Percentiles rank a stretch among this genome's conserved stretches.
Evolutionary conservation across 306 rosid genomes (phyloP).

Genomic region (Alnus glutinosa): DNA sequence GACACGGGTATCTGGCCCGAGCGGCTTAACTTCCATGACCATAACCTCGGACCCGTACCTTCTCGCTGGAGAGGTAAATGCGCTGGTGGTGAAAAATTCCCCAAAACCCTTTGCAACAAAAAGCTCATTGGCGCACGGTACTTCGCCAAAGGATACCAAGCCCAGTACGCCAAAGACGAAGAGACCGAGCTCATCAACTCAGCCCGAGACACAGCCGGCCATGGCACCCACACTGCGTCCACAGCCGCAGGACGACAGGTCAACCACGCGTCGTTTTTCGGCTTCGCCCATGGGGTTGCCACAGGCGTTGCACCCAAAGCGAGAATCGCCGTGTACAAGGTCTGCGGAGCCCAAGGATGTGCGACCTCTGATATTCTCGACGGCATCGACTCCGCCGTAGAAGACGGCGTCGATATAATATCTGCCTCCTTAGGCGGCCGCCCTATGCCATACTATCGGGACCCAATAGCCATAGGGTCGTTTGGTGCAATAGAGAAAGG

Average conservation of each 20-base stretch:
- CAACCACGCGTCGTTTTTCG: conserved; percentile 3
- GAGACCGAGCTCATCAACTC: not conserved
- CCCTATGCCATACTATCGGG: not conserved
- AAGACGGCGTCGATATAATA: conserved; percentile 31
- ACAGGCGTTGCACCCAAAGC: conserved; percentile 22
- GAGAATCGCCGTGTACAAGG: conserved; percentile 24
- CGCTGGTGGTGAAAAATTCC: conserved; percentile 14
- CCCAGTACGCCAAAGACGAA: not conserved
- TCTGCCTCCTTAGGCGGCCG: conserved; percentile 16
- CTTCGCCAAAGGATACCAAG: not conserved
- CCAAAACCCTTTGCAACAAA: conserved; percentile 28
- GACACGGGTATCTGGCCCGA: conserved; percentile 34
- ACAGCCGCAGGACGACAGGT: conserved; percentile 27
- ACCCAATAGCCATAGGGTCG: conserved; percentile 14
- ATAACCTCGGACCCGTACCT: conserved; percentile 21
- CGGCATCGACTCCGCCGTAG: conserved; percentile 23
- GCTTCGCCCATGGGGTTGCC: conserved; percentile 20
- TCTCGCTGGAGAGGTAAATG: conserved; percentile 26
- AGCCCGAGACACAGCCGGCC: conserved; percentile 15
- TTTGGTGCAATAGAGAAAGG: conserved; percentile 22
- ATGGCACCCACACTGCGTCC: conserved; percentile 34
- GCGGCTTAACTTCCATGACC: conserved; percentile 18
- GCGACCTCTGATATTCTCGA: conserved; percentile 10
- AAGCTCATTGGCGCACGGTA: conserved; percentile 27
- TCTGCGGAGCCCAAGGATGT: not conserved